Evolutionary conservation across 139 green algal genomes (phyloP).

Genomic region (Picochlorum sp.): DNA sequence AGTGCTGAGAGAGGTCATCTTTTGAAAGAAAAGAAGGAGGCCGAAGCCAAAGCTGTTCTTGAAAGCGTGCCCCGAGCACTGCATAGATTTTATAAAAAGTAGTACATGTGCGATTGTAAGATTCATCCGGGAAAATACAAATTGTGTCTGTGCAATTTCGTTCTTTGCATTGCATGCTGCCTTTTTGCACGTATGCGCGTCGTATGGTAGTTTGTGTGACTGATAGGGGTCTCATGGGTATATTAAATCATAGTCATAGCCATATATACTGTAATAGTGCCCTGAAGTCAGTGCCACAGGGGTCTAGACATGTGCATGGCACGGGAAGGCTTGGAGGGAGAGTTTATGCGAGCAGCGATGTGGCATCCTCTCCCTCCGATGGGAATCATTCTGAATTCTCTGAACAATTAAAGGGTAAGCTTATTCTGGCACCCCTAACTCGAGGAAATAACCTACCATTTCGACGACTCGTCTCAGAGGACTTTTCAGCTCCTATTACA

Average conservation of each 20-base stretch:
- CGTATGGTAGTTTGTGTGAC: too few relatives aligned
- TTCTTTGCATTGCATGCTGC: too few relatives aligned
- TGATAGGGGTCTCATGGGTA: too few relatives aligned
- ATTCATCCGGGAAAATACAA: neutral
- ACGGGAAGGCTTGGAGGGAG: too few relatives aligned
- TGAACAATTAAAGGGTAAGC: slow-evolving; percentile 31
- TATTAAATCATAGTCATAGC: too few relatives aligned
- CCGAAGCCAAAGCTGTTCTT: slow-evolving; percentile 16
- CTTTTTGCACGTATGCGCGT: too few relatives aligned
- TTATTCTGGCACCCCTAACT: slow-evolving; percentile 61
- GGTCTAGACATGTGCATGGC: too few relatives aligned
- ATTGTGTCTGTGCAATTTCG: neutral
- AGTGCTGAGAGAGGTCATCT: slow-evolving; percentile 14
- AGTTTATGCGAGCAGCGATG: too few relatives aligned
- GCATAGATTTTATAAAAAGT: slow-evolving; percentile 52
- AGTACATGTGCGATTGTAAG: neutral
- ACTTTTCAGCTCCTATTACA: slow-evolving; percentile 59
- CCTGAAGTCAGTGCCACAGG: too few relatives aligned
- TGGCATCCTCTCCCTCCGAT: too few relatives aligned
- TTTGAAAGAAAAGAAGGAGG: slow-evolving; percentile 1
- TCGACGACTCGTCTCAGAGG: slow-evolving; percentile 49
- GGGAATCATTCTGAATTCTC: slow-evolving; percentile 30
- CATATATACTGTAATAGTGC: too few relatives aligned
- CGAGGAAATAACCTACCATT: slow-evolving; percentile 67
- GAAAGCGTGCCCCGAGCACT: slow-evolving; percentile 50